Evolutionary conservation across 805 yeast species (phyloP), one percentile per base, ranked within the genome.

Genomic region (Candida succiphila): DNA sequence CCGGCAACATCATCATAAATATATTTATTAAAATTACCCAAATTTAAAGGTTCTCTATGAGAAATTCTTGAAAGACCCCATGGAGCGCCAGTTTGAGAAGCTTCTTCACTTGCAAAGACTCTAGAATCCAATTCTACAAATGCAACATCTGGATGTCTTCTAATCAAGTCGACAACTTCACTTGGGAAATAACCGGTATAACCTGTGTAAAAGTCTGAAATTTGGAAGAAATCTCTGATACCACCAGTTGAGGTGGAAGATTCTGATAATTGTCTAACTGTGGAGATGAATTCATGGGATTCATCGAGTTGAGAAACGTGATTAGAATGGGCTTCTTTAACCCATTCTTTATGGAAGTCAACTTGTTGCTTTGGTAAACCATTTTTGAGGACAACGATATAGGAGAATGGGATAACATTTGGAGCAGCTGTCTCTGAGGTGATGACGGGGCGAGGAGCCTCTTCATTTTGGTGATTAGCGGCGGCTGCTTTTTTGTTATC

Each of bases 61-160:
- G 95, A 82, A 39, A 87, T 75, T 67, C 96, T 75, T 18, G 94
- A 83, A 42, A 87, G 70, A 48, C 96, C 96, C 96, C 96, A 87
- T 30, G 95, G 94, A 20, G 95, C 88, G 41, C 87, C 87, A 43
- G 72, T 70, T 63, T 86, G 92, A 39, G 73, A 69, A 40, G 75
- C 72, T 33, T 76, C 68, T 45, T 75, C 78, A 33, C 61, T 63
- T 20, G 86, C 74, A 40, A 65, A 61, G 35, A 85, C 95, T 40
- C 66, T 58, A 2, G 88, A 78, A 52, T 85, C 95, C 48, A 65
- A 60, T 63, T 85, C 95, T 39, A 85, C 66, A 41, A 65, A 64
- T 20, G 70, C 70, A 33, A 76, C 75, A 30, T 64, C 63, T 6
- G 78, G 77, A 45, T 69, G 65, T 35, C 61, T 58, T 42, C 69